A percentile compares a stretch with the other conserved stretches of the same genome.
These are phyloP conservation scores for Flueggea neowawraea DNA, from an alignment of 441 rosid genomes.

Conservation along the genomic window DNA sequence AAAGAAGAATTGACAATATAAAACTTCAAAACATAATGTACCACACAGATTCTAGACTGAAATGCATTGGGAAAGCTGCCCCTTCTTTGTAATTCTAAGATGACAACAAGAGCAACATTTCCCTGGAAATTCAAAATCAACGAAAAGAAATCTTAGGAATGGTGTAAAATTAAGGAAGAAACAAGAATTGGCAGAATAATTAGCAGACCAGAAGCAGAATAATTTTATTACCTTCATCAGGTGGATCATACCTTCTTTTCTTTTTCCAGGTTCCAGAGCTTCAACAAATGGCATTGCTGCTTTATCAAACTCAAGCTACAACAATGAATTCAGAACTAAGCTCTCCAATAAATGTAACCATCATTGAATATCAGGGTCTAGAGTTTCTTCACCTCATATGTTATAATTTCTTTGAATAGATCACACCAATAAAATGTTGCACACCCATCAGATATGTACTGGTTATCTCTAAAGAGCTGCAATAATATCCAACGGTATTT, in stretches of 20 bases:
- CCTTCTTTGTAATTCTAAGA: conserved; percentile 47
- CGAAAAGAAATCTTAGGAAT: neutral
- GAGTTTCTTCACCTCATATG: conserved; percentile 61
- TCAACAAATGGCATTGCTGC: conserved; percentile 81
- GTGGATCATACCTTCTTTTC: conserved; percentile 61
- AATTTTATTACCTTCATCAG: conserved; percentile 35
- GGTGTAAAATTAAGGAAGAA: no score
- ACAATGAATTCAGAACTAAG: neutral
- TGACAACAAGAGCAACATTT: conserved; percentile 80
- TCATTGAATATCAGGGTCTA: neutral
- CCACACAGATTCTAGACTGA: conserved; percentile 20
- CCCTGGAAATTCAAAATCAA: conserved; percentile 36
- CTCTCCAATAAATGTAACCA: no score
- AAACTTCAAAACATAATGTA: conserved; percentile 1
- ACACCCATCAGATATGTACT: conserved; percentile 59
- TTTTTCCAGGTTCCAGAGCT: conserved; percentile 51
- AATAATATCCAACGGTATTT: conserved; percentile 13
- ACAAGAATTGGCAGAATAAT: no score
- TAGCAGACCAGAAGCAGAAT: neutral
- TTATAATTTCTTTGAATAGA: conserved; percentile 72
- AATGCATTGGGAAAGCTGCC: conserved; percentile 2
- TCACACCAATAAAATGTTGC: conserved; percentile 87
- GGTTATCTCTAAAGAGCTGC: conserved; percentile 64
- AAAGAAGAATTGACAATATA: no score
- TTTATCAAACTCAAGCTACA: conserved; percentile 79